Conservation (phyloP, 768 basidiomycete genomes). For the Megacollybia marginata region DNA sequence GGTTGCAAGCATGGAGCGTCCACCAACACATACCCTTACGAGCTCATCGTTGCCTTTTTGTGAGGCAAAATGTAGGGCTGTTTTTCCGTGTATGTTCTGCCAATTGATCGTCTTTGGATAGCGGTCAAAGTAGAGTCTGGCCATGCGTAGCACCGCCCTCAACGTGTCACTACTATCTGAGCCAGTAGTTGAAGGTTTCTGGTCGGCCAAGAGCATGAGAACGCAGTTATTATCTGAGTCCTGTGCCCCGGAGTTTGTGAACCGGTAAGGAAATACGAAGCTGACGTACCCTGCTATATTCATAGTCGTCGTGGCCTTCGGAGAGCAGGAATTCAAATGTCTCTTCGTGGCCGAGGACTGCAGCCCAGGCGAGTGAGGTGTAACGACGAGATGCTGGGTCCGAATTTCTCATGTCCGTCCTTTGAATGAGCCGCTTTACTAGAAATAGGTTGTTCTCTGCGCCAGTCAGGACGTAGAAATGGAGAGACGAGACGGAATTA, state of each 20-base stretch:
- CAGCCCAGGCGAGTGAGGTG: slow-evolving; percentile 90
- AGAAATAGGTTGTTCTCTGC: slow-evolving; percentile 93
- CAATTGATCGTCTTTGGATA: slow-evolving; percentile 87
- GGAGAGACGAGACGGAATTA: slow-evolving; percentile 14
- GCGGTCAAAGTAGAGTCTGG: slow-evolving; percentile 76
- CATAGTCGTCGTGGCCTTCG: slow-evolving; percentile 88
- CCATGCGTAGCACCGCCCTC: slow-evolving; percentile 78
- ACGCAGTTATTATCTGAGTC: slow-evolving; percentile 92
- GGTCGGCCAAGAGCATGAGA: slow-evolving; percentile 86
- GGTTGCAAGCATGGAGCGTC: slow-evolving; percentile 4
- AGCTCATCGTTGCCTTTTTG: slow-evolving; percentile 87
- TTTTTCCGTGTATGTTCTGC: slow-evolving; percentile 87
- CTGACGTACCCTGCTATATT: slow-evolving; percentile 73
- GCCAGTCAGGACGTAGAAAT: slow-evolving; percentile 10
- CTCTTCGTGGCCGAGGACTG: slow-evolving; percentile 81
- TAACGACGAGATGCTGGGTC: slow-evolving; percentile 69
- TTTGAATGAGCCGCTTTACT: slow-evolving; percentile 79
- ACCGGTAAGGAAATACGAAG: slow-evolving; percentile 1
- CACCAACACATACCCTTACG: slow-evolving; percentile 54
- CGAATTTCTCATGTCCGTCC: slow-evolving; percentile 87
- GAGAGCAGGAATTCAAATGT: slow-evolving; percentile 87
- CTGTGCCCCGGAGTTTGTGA: slow-evolving; percentile 32
- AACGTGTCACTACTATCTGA: slow-evolving; percentile 53
- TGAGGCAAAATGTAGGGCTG: slow-evolving; percentile 83
- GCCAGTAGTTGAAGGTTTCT: slow-evolving; percentile 45